These are phyloP conservation scores for Tetrapisispora taiwanensis DNA, from an alignment of 805 yeast species.

Conservation along the genomic window DNA sequence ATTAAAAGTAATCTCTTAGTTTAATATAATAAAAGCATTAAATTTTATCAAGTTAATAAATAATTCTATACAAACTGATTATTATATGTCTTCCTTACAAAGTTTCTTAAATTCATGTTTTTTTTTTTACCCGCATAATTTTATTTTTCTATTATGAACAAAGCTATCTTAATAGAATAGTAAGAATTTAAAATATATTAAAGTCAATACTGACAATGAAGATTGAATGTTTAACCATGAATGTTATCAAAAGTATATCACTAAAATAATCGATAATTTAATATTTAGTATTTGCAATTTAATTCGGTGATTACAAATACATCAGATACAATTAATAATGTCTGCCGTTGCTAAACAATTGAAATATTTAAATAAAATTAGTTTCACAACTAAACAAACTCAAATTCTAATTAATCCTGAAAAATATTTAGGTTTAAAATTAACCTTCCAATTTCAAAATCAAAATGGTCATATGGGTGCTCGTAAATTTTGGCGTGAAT, in stretches of 20 bases:
- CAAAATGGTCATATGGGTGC: conserved; percentile 55
- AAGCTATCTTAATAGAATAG: too few species aligned
- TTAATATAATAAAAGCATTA: not conserved
- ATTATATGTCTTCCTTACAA: too few species aligned
- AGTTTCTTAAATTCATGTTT: too few species aligned
- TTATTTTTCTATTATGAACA: too few species aligned
- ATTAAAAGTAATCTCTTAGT: not conserved
- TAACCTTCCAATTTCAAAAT: conserved; percentile 41
- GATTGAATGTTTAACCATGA: too few species aligned
- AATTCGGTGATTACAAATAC: too few species aligned
- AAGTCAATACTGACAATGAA: too few species aligned
- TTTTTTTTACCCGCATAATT: too few species aligned
- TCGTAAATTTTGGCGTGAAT: conserved; percentile 62
- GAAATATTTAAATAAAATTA: conserved; percentile 20
- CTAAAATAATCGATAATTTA: too few species aligned
- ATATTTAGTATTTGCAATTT: too few species aligned
- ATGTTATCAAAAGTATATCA: too few species aligned
- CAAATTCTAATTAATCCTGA: conserved; percentile 20
- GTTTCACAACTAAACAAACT: conserved; percentile 21
- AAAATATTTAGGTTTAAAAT: conserved; percentile 33
- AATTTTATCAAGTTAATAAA: not conserved
- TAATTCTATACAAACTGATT: not conserved
- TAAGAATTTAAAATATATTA: too few species aligned
- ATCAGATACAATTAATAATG: not conserved
- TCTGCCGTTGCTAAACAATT: conserved; percentile 16